A percentile compares a stretch with the other conserved stretches of the same genome.
phyloP scores from a whole-genome alignment of 106 monocot genomes.

The Amphibolis antarctica region DNA sequence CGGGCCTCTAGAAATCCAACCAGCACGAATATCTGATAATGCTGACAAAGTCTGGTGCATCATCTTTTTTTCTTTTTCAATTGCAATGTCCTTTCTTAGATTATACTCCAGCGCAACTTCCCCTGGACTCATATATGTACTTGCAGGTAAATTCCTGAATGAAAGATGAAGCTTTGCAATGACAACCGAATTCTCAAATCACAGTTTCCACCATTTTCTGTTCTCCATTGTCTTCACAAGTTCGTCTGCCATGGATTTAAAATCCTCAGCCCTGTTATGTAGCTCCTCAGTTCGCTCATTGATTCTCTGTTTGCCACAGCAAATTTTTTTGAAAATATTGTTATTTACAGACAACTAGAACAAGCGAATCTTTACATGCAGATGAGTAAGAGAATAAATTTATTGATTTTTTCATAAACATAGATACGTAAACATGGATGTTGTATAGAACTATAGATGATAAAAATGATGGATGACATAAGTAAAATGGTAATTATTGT shows the following conservation, averaged over 20 bases:
- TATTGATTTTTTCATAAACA: too few species aligned
- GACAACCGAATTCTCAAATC: slow-evolving; percentile 2
- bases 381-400: too few species aligned
- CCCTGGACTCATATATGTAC: too few species aligned
- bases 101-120: neutral
- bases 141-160: too few species aligned
- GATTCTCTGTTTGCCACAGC: slow-evolving; percentile 34
- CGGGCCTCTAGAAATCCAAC: too few species aligned
- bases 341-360: neutral
- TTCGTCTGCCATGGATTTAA: slow-evolving; percentile 66
- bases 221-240: slow-evolving; percentile 72
- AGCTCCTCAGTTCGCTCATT: slow-evolving; percentile 67
- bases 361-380: too few species aligned
- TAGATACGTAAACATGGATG: too few species aligned
- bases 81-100: neutral
- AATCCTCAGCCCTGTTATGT: slow-evolving; percentile 62
- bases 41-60: neutral
- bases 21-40: too few species aligned
- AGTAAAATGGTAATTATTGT: too few species aligned
- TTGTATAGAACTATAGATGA: too few species aligned
- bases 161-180: too few species aligned
- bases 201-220: slow-evolving; percentile 88
- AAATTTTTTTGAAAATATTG: neutral
- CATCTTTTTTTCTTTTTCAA: neutral
- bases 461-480: too few species aligned